Base-by-base conservation (phyloP, 495 filamentous ascomycete genomes). In the Coniosporium apollinis region DNA sequence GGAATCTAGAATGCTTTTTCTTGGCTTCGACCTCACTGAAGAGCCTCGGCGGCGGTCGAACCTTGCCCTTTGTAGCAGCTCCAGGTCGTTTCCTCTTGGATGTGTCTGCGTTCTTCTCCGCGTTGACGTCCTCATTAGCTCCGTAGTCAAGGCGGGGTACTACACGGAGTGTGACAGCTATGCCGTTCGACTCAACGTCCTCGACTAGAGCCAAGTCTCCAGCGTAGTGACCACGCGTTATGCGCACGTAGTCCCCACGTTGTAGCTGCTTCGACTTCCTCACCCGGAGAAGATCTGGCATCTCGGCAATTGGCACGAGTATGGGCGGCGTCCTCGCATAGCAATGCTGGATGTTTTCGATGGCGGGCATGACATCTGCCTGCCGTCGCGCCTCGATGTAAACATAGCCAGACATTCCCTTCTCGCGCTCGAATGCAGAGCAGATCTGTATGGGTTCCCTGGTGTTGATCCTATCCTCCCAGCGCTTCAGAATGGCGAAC, bases 71-170 rank as follows among this genome's bases (percentile, higher is more conserved):
- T 9, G 45, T 48, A 17, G 39, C 29, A 15, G 65, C 56, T 11
- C 62, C 64, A 3, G 67, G 65, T 16, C 89, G 75, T 60, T 94
- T 94, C 41, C 87, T 67, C 59, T 94, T 94, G 9, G 56, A 57
- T 17, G 47, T 30, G 1, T 46, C 50, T 9, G 54, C 59, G 10
- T 36, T 43, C 34, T 65, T 59, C 10, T 71, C 67, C 3, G 72
- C 65, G 34, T 71, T 63, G 10, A 58, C 52, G 44, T 96, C 87
- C 36, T 93, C 82, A 34, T 83, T 76, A 42, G 80, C 52, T 20
- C 85, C 89, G 45, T 99, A 99, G 49, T 94, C 84, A 3, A 96
- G 63, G 40, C 91, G 68, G 39, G 91, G 91, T 37, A 99, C 82
- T 39, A 91, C 69, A 30, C 80, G 69, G 10, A 96, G 73, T 11